A percentile compares a stretch with the other conserved stretches of the same genome.
Evolutionary conservation across 331 rosid species (phyloP).

Genomic region (Acacia pycnantha): DNA sequence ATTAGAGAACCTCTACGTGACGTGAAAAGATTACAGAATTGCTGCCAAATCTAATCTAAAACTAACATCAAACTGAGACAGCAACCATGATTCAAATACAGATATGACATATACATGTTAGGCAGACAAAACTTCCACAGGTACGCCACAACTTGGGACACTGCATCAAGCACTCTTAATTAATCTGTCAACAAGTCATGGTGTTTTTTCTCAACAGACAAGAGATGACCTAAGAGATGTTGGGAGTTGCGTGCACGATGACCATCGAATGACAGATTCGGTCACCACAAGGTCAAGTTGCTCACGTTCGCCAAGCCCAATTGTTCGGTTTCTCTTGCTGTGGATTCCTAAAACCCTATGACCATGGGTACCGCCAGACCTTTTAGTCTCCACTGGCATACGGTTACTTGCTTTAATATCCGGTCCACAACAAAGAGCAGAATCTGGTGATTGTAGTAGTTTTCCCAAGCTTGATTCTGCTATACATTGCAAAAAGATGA

Average conservation of each 20-base stretch:
- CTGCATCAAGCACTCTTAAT: conserved; percentile 26
- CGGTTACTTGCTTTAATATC: conserved; percentile 37
- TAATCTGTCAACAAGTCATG: conserved; percentile 1
- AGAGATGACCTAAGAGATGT: conserved; percentile 84
- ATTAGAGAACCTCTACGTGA: conserved; percentile 9
- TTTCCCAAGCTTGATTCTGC: conserved; percentile 43
- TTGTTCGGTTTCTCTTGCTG: conserved; percentile 88
- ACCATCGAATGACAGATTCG: conserved; percentile 94
- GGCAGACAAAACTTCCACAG: conserved; percentile 32
- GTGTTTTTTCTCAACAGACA: conserved; percentile 54
- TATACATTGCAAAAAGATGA: conserved; percentile 6
- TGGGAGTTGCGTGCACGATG: conserved; percentile 84
- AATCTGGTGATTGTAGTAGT: conserved; percentile 49
- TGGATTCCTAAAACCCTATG: conserved; percentile 62
- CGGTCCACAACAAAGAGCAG: conserved; percentile 40
- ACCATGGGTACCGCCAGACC: conserved; percentile 51
- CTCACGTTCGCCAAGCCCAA: conserved; percentile 90
- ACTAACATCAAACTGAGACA: conserved; percentile 22
- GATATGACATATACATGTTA: conserved; percentile 33
- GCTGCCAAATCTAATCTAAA: conserved; percentile 28
- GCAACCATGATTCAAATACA: conserved; percentile 18
- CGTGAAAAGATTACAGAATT: conserved; percentile 8
- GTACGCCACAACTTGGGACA: conserved; percentile 25
- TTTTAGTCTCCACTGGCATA: conserved; percentile 51
- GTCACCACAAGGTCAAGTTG: conserved; percentile 80